phyloP scores from a whole-genome alignment of 805 yeast genomes.

The Metschnikowia borealis region DNA sequence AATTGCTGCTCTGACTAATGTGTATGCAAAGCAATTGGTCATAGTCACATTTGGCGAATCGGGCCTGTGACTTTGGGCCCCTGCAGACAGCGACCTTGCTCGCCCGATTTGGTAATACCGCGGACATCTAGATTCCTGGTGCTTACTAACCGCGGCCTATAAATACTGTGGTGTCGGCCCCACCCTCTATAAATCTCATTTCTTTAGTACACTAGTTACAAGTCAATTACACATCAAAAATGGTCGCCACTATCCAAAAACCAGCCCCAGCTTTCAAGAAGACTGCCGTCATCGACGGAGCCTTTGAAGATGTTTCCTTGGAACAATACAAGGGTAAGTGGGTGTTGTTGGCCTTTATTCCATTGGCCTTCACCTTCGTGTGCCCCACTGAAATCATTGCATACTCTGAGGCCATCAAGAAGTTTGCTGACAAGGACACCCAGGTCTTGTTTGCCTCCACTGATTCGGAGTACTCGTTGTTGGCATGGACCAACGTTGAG shows the following conservation, averaged over 20 bases:
- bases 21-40: not conserved
- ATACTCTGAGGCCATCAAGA: conserved; percentile 90
- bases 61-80: not conserved
- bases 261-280: conserved; percentile 96
- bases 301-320: conserved; percentile 89
- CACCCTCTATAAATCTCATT: not conserved
- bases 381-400: conserved; percentile 99
- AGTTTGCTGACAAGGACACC: conserved; percentile 81
- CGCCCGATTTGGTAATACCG: conserved; percentile 12
- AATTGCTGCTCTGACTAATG: not conserved
- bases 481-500: conserved; percentile 97
- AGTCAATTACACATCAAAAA: conserved; percentile 26
- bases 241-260: conserved; percentile 89
- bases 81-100: conserved; percentile 4
- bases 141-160: conserved; percentile 15
- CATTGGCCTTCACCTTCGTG: conserved; percentile 98
- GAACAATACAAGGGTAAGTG: conserved; percentile 97
- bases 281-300: conserved; percentile 96
- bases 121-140: conserved; percentile 16
- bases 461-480: conserved; percentile 94
- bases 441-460: conserved; percentile 95
- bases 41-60: not conserved
- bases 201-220: not conserved
- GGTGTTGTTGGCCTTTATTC: conserved; percentile 95
- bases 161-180: conserved; percentile 10